Evolutionary conservation across 805 yeast genomes (phyloP).

Genomic region (Sugiyamaella chiloensis): DNA sequence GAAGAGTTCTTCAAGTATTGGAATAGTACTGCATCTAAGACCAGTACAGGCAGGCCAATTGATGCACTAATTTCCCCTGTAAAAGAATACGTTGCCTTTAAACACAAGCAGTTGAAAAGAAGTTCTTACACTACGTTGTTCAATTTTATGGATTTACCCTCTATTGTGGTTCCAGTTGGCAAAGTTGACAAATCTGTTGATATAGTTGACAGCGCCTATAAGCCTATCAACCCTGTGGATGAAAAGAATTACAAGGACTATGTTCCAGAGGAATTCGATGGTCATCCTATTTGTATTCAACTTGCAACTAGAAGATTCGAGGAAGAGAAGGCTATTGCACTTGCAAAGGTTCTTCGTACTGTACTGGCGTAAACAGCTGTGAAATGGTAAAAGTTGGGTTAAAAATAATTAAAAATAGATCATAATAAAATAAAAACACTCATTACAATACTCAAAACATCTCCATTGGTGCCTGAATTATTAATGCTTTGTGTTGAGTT

Average conservation of each 20-base stretch:
- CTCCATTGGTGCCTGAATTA: no score
- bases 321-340: constrained; percentile 52
- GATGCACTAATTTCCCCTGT: constrained; percentile 13
- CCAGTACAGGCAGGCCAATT: constrained; percentile 6
- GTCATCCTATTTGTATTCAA: constrained; percentile 56
- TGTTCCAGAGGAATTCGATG: constrained; percentile 44
- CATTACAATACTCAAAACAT: no score
- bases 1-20: constrained; percentile 41
- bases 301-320: constrained; percentile 51
- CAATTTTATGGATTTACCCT: constrained; percentile 21
- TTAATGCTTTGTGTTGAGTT: no score
- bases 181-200: constrained; percentile 43
- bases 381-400: no score
- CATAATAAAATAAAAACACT: no score
- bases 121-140: constrained; percentile 55
- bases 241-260: constrained; percentile 39
- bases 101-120: constrained; percentile 27
- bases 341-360: constrained; percentile 21
- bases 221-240: constrained; percentile 15
- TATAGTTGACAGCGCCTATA: not conserved
- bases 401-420: no score
- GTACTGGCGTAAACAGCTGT: no score
- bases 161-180: constrained; percentile 16
- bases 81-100: constrained; percentile 7
- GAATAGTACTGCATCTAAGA: constrained; percentile 28